Evolutionary conservation across 805 yeast genomes (phyloP).

Genomic region (Lipomyces spencermartinsiae): DNA sequence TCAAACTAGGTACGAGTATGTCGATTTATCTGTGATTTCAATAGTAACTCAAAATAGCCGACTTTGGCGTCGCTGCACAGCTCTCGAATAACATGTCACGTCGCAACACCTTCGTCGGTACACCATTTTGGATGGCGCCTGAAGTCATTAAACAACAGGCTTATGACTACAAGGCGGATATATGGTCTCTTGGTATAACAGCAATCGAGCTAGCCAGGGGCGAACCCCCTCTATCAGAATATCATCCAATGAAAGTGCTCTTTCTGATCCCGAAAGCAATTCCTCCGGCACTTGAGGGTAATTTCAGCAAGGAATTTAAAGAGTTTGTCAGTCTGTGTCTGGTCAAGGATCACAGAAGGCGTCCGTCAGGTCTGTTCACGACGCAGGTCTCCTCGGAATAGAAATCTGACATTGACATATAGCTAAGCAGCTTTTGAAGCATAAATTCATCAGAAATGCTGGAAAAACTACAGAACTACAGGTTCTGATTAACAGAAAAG

Average conservation of each 20-base stretch:
- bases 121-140: conserved; percentile 97
- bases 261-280: conserved; percentile 57
- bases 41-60: conserved; percentile 56
- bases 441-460: conserved; percentile 60
- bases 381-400: background rate
- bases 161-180: conserved; percentile 73
- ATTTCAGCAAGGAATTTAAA: conserved; percentile 59
- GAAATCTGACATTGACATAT: background rate
- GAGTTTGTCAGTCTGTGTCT: conserved; percentile 75
- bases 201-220: conserved; percentile 75
- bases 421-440: conserved; percentile 66
- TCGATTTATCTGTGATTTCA: background rate
- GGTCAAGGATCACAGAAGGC: conserved; percentile 65
- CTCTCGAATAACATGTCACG: conserved; percentile 62
- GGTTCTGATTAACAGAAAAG: conserved; percentile 53
- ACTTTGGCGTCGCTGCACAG: conserved; percentile 94
- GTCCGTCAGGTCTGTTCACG: conserved; percentile 55
- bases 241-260: conserved; percentile 62
- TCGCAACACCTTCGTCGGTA: conserved; percentile 54
- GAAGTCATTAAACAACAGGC: conserved; percentile 91
- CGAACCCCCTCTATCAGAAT: conserved; percentile 68
- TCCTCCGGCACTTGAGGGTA: conserved; percentile 53
- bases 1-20: conserved; percentile 58
- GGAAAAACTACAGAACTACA: conserved; percentile 49
- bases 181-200: conserved; percentile 83